These are phyloP conservation scores for Aspergillus affinis DNA, from an alignment of 495 filamentous ascomycete species.

Conservation along the genomic window DNA sequence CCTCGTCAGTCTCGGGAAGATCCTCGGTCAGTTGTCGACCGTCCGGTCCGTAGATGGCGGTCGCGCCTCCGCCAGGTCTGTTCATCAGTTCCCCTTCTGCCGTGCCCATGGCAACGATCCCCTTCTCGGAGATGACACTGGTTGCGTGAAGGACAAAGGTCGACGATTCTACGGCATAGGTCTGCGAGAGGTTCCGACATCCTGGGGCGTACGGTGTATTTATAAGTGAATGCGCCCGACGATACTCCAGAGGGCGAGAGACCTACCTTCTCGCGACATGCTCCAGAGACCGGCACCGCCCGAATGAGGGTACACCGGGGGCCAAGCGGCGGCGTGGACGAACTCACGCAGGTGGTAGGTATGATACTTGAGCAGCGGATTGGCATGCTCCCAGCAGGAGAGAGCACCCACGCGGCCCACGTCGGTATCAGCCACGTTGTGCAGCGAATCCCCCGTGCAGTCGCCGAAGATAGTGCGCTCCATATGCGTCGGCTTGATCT, in stretches of 20 bases:
- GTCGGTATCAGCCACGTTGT: slow-evolving; percentile 43
- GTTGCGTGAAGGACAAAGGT: slow-evolving; percentile 53
- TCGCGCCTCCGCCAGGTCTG: slow-evolving; percentile 45
- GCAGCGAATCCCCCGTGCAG: slow-evolving; percentile 40
- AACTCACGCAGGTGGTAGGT: slow-evolving; percentile 48
- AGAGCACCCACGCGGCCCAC: slow-evolving; percentile 47
- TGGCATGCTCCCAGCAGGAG: slow-evolving; percentile 59
- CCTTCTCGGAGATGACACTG: slow-evolving; percentile 39
- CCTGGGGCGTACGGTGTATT: slow-evolving; percentile 8
- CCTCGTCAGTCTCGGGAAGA: slow-evolving; percentile 34
- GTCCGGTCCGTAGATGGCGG: slow-evolving; percentile 55
- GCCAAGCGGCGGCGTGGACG: slow-evolving; percentile 63
- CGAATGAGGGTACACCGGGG: slow-evolving; percentile 31
- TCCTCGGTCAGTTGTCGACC: slow-evolving; percentile 44
- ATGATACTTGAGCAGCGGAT: slow-evolving; percentile 61
- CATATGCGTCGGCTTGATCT: slow-evolving; percentile 64
- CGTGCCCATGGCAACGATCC: slow-evolving; percentile 42
- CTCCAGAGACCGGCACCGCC: slow-evolving; percentile 29
- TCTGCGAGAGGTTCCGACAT: slow-evolving; percentile 32
- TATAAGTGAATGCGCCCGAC: neutral
- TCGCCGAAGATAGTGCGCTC: slow-evolving; percentile 64
- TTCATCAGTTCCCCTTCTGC: slow-evolving; percentile 31
- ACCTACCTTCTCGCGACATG: slow-evolving; percentile 39
- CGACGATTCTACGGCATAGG: slow-evolving; percentile 53
- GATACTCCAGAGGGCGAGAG: too few species aligned